Evolutionary conservation across 768 basidiomycete genomes (phyloP).

Genomic region (Boletus sp.): DNA sequence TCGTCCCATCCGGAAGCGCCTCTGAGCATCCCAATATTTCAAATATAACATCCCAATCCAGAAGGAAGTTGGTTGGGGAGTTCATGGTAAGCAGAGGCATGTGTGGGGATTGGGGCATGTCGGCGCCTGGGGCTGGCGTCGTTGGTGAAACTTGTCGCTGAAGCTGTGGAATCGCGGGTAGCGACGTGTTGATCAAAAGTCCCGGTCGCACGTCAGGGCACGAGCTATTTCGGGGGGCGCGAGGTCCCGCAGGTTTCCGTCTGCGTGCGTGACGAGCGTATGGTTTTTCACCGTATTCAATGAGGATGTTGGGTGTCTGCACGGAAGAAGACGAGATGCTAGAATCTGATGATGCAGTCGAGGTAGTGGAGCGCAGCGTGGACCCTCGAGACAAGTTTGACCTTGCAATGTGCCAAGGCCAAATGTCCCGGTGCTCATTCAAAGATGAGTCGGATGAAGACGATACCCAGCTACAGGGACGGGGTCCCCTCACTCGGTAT

Average conservation of each 20-base stretch:
- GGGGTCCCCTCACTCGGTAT: constrained; percentile 26
- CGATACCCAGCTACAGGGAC: constrained; percentile 27
- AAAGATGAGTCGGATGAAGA: constrained; percentile 11
- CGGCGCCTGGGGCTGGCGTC: neutral
- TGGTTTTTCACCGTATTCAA: constrained; percentile 3
- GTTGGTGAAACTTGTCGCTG: neutral
- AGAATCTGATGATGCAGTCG: constrained; percentile 14
- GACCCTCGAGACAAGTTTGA: constrained; percentile 13
- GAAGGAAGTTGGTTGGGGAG: constrained; percentile 18
- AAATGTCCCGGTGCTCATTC: constrained; percentile 13
- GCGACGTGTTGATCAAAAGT: constrained; percentile 20
- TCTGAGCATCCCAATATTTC: constrained; percentile 23
- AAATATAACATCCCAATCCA: constrained; percentile 34
- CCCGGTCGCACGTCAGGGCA: constrained; percentile 6
- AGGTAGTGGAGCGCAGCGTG: constrained; percentile 14
- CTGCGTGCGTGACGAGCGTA: constrained; percentile 6
- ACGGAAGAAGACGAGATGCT: constrained; percentile 9
- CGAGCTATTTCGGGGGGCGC: constrained; percentile 14
- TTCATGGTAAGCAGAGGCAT: neutral
- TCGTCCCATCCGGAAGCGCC: neutral
- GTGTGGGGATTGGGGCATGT: neutral
- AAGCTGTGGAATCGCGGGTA: constrained; percentile 2
- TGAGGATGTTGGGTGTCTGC: neutral
- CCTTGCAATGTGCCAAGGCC: constrained; percentile 16
- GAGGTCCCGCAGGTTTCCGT: constrained; percentile 28